phyloP scores from a whole-genome alignment of 495 filamentous ascomycete genomes.

The Hyaloscypha bicolor region DNA sequence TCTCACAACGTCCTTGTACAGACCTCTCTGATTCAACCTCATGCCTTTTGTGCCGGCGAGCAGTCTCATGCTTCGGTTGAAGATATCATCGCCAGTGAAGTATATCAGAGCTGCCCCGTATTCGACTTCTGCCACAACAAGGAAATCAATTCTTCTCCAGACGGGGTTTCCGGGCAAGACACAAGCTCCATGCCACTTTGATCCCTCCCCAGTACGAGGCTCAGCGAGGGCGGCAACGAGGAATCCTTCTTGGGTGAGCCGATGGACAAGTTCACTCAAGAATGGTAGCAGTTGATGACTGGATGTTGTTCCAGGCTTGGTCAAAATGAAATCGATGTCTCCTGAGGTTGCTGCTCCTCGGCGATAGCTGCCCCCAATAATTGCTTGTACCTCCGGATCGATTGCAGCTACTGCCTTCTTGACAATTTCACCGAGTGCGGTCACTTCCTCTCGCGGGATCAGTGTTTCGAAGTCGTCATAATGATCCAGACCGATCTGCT shows the following conservation, averaged over 20 bases:
- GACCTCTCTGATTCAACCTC: slow-evolving; percentile 81
- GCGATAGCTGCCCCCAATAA: slow-evolving; percentile 84
- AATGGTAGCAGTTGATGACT: slow-evolving; percentile 65
- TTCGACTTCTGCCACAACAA: slow-evolving; percentile 80
- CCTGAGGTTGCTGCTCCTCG: slow-evolving; percentile 73
- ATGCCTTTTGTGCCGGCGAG: slow-evolving; percentile 83
- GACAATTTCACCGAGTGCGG: slow-evolving; percentile 69
- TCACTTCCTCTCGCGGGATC: slow-evolving; percentile 80
- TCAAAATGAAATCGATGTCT: slow-evolving; percentile 88
- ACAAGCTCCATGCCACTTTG: slow-evolving; percentile 89
- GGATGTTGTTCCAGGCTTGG: slow-evolving; percentile 61
- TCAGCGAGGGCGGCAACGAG: slow-evolving; percentile 50
- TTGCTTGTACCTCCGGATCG: slow-evolving; percentile 63
- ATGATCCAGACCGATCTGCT: slow-evolving; percentile 77
- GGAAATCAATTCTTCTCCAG: slow-evolving; percentile 86
- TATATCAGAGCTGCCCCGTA: slow-evolving; percentile 91
- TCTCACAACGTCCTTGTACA: slow-evolving; percentile 72
- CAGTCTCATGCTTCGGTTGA: slow-evolving; percentile 86
- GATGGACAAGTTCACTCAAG: slow-evolving; percentile 62
- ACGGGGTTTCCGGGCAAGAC: slow-evolving; percentile 52
- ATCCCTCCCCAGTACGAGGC: slow-evolving; percentile 38
- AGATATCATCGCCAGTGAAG: slow-evolving; percentile 96
- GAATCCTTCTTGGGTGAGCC: slow-evolving; percentile 63
- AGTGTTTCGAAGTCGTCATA: slow-evolving; percentile 82
- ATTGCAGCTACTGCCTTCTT: slow-evolving; percentile 59